Percentiles rank a stretch among this genome's conserved stretches.
Conservation (phyloP, 2,329 filamentous ascomycete species). For the Alternaria gansuensis region DNA sequence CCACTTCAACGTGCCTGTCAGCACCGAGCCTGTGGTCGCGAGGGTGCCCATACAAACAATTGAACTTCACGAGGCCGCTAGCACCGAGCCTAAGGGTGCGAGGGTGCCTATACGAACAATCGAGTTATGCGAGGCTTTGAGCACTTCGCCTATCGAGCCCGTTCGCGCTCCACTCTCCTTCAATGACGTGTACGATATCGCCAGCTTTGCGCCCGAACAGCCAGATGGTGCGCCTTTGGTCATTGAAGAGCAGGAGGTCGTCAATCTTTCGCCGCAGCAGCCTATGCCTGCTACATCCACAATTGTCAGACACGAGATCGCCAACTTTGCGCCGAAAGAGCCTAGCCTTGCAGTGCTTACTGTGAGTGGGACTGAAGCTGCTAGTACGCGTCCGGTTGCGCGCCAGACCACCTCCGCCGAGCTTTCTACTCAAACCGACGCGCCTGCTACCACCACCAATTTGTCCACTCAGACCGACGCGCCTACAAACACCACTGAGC, state of each 20-base stretch:
- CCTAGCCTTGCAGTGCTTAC: background rate
- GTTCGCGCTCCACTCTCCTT: background rate
- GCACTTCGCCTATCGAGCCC: constrained; percentile 8
- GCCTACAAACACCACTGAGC: background rate
- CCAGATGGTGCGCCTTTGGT: background rate
- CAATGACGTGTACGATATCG: background rate
- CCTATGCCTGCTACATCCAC: background rate
- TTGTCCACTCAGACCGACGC: constrained; percentile 12
- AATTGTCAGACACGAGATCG: constrained; percentile 2
- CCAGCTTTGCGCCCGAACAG: background rate
- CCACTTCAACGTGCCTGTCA: background rate
- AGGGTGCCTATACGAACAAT: background rate
- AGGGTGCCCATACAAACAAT: background rate
- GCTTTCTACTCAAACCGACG: constrained; percentile 18
- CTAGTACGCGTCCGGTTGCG: constrained; percentile 12
- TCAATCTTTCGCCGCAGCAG: background rate
- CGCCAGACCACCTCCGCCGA: constrained; percentile 5
- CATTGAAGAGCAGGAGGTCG: background rate
- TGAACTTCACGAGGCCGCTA: background rate
- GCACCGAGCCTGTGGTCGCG: background rate
- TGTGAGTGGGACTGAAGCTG: constrained; percentile 10
- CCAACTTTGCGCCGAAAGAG: constrained; percentile 6
- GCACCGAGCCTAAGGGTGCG: background rate
- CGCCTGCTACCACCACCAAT: constrained; percentile 8
- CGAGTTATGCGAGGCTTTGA: background rate